Evolutionary conservation across 2,329 filamentous ascomycete species (phyloP).

Genomic region (Lasiodiplodia hormozganensis): DNA sequence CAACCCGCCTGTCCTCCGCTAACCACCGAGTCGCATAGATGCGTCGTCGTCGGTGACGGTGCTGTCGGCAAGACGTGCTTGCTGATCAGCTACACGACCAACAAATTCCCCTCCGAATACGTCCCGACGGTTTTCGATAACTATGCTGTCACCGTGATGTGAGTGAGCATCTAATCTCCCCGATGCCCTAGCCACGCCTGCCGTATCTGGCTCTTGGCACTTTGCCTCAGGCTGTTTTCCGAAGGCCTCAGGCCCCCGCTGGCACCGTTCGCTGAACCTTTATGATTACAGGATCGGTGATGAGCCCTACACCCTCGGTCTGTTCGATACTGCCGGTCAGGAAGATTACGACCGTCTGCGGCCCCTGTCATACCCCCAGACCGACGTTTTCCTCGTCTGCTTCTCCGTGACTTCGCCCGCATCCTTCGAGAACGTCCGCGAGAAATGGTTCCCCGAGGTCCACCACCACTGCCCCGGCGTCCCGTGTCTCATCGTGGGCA

Average conservation of each 20-base stretch:
- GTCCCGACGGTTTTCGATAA: slow-evolving; percentile 99
- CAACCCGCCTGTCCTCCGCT: slow-evolving; percentile 11
- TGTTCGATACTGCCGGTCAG: slow-evolving; percentile 98
- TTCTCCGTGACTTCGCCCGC: slow-evolving; percentile 98
- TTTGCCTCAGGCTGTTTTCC: background rate
- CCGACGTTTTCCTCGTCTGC: slow-evolving; percentile 98
- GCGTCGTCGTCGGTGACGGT: slow-evolving; percentile 98
- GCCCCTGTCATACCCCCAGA: slow-evolving; percentile 96
- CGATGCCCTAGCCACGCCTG: background rate
- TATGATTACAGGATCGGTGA: slow-evolving; percentile 84
- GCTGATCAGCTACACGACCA: slow-evolving; percentile 98
- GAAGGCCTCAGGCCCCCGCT: background rate
- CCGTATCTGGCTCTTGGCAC: slow-evolving; percentile 17
- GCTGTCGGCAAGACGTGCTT: slow-evolving; percentile 99
- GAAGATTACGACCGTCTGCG: slow-evolving; percentile 99
- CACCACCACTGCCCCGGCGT: slow-evolving; percentile 98
- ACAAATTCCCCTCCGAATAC: slow-evolving; percentile 99
- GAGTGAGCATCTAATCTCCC: slow-evolving; percentile 36
- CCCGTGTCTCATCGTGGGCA: slow-evolving; percentile 96
- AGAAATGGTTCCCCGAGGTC: slow-evolving; percentile 99
- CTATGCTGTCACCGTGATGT: slow-evolving; percentile 99
- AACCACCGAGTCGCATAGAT: slow-evolving; percentile 62
- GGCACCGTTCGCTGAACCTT: slow-evolving; percentile 19
- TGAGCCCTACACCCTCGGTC: slow-evolving; percentile 94
- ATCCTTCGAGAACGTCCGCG: slow-evolving; percentile 98